Evolutionary conservation across 2,329 filamentous ascomycete genomes (phyloP).

Genomic region (Rutstroemia sp.): DNA sequence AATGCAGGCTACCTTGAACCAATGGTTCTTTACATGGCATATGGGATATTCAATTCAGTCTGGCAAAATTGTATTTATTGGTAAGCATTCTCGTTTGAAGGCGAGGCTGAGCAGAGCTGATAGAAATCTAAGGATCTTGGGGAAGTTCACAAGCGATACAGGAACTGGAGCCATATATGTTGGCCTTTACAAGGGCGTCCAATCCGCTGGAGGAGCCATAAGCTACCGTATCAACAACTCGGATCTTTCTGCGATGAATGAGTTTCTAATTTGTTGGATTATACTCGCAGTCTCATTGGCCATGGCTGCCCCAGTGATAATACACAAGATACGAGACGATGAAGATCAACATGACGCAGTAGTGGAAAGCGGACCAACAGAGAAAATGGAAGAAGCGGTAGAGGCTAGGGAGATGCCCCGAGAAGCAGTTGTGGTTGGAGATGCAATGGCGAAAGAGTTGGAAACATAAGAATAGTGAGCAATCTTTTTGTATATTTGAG

Average conservation of each 20-base stretch:
- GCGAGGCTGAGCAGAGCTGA: background rate
- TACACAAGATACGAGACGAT: conserved; percentile 50
- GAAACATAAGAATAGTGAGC: background rate
- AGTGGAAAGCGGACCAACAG: background rate
- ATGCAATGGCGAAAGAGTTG: background rate
- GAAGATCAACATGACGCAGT: background rate
- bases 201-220: conserved; percentile 74
- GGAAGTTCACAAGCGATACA: conserved; percentile 78
- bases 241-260: conserved; percentile 55
- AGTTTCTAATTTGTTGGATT: conserved; percentile 70
- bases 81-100: conserved; percentile 34
- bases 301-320: conserved; percentile 69
- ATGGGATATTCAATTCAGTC: conserved; percentile 77
- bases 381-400: background rate
- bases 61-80: conserved; percentile 90
- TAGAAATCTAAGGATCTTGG: conserved; percentile 62
- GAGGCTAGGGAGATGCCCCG: background rate
- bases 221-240: conserved; percentile 60
- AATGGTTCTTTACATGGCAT: conserved; percentile 86
- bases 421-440: background rate
- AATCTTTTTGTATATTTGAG: background rate
- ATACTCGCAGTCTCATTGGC: conserved; percentile 63
- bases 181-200: conserved; percentile 81
- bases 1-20: conserved; percentile 61
- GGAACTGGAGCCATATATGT: conserved; percentile 84